Evolutionary conservation across 768 basidiomycete genomes (phyloP), one percentile per base, ranked within the genome.

Genomic region (Suillus americanus): DNA sequence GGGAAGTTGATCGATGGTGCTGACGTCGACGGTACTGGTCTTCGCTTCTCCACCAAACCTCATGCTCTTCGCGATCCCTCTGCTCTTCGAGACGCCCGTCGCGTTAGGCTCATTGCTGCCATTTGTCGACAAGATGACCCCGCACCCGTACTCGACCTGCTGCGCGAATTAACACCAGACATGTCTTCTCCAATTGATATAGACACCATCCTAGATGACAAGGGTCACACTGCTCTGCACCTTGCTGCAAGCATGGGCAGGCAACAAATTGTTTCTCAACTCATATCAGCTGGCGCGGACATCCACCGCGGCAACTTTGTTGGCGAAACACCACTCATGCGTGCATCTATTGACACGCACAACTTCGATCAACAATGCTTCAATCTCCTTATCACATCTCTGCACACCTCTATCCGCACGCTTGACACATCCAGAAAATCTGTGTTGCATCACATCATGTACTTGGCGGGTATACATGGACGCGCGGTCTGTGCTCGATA

Each of bases 291-390:
- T 54, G 95, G 95, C 37, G 94, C 96, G 2, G 96, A 99, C 74
- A 81, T 94, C 18, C 86, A 94, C 70, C 86, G 94, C 9, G 97
- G 97, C 2, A 99, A 99, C 77, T 90, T 89, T 72, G 86, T 90
- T 5, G 96, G 97, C 54, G 97, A 99, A 76, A 99, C 97, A 0
- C 90, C 97, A 2, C 85, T 99, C 37, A 93, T 97, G 35, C 90
- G 97, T 46, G 91, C 96, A 6, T 90, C 94, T 64, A 85, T 99
- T 64, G 89, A 96, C 10, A 95, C 93, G 28, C 89, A 95, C 74
- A 90, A 90, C 70, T 89, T 85, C 57, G 95, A 96, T 67, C 83
- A 79, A 46, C 90, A 95, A 70, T 82, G 85, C 5, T 96, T 99
- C 77, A 79, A 83, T 53, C 72, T 77, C 2, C 80, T 97, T 23